A percentile compares a stretch with the other conserved stretches of the same genome.
Evolutionary conservation across 495 filamentous ascomycete species (phyloP).

Genomic region (Pseudomonodictys pantanalensis): DNA sequence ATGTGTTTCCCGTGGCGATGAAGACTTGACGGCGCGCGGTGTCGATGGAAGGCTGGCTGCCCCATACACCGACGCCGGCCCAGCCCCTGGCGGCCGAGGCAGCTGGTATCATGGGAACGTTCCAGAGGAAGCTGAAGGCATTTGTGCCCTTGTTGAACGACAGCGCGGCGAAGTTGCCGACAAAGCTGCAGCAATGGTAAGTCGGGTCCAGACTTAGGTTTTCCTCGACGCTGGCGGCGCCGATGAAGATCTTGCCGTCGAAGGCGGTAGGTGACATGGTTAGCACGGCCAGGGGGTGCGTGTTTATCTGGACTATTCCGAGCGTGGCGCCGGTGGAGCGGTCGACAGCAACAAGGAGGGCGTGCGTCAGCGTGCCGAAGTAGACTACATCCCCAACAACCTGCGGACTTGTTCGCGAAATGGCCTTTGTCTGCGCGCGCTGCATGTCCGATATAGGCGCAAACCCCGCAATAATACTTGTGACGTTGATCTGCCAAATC

Average conservation of each 20-base stretch:
- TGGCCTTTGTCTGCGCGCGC: background rate
- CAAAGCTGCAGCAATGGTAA: slow-evolving; percentile 44
- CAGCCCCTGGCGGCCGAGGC: slow-evolving; percentile 22
- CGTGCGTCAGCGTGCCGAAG: slow-evolving; percentile 41
- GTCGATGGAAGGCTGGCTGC: slow-evolving; percentile 46
- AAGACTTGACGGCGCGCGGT: slow-evolving; percentile 38
- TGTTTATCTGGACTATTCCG: slow-evolving; percentile 34
- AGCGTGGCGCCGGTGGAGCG: slow-evolving; percentile 31
- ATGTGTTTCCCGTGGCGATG: slow-evolving; percentile 44
- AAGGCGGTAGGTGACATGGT: slow-evolving; percentile 39
- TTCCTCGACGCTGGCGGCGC: slow-evolving; percentile 40
- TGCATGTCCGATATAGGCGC: slow-evolving; percentile 22
- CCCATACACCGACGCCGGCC: slow-evolving; percentile 43
- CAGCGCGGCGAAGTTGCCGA: slow-evolving; percentile 39
- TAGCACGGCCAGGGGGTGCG: slow-evolving; percentile 37
- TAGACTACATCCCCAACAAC: slow-evolving; percentile 36
- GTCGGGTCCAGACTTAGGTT: slow-evolving; percentile 8
- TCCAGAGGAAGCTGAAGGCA: slow-evolving; percentile 38
- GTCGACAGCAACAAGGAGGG: slow-evolving; percentile 41
- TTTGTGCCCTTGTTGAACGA: slow-evolving; percentile 16
- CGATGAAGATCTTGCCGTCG: slow-evolving; percentile 37
- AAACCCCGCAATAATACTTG: slow-evolving; percentile 31
- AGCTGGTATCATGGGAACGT: slow-evolving; percentile 34
- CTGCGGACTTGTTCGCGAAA: slow-evolving; percentile 36
- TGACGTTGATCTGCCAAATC: slow-evolving; percentile 40